Evolutionary conservation across 495 filamentous ascomycete genomes (phyloP), one percentile per base, ranked within the genome.

Genomic region (Aspergillus diversus): DNA sequence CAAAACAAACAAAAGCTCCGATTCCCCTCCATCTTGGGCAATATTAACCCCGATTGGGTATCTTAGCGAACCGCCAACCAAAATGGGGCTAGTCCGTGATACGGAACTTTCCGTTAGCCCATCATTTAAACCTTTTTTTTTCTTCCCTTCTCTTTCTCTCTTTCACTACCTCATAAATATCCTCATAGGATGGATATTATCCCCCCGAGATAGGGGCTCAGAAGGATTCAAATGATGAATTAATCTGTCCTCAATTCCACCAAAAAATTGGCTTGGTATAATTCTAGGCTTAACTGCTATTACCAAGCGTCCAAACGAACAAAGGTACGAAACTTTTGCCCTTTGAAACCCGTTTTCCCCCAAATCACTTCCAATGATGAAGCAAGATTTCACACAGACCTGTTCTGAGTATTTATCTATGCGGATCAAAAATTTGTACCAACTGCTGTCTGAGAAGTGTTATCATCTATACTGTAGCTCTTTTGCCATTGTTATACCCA

Each of bases 371-470:
- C 62, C 63, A 57, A 80, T 83, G 81, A 83, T 82, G 82, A 84
- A 72, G 74, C 72, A 79, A 70, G 60, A 76, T 77, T 82, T 79
- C 75, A 79, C 80, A 84, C 82, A 84, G 79, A 83, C 80, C 80
- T 84, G 81, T 83, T 84, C 82, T 77, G 79, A 83, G 77, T 58
- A 64, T 62, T 60, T 57, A 65, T 65, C 52, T 59, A 68, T 82
- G 80, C 75, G 75, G 80, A 82, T 70, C 71, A 68, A 66, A 69
- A 72, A 74, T 79, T 79, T 67, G 71, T 79, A 73, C 73, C 77
- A 82, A 82, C 74, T 82, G 77, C 77, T 83, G 73, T 81, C 80
- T 82, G 81, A 82, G 53, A 65, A 67, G 68, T 65, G 52, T 62
- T 59, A 15, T 33, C 39, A 31, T 31, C 27, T 6, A 27, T 2